These are phyloP conservation scores for Hypocrella siamensis DNA, from an alignment of 2,329 filamentous ascomycete species.

Conservation along the genomic window DNA sequence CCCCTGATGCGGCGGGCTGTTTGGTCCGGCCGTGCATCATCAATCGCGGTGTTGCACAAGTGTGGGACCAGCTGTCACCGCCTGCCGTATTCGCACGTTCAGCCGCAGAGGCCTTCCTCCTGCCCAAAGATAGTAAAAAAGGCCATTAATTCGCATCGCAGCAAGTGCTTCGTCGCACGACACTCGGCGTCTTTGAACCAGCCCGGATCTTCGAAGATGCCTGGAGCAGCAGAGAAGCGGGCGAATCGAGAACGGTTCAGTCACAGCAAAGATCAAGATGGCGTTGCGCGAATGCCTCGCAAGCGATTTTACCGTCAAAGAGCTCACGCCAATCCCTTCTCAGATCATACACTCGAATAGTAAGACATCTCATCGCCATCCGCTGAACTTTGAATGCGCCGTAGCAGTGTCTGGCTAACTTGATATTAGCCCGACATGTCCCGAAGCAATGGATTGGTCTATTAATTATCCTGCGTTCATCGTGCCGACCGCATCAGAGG, in stretches of 20 bases:
- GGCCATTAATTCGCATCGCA: too few relatives aligned
- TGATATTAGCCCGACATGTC: conserved; percentile 53
- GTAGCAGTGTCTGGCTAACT: background rate
- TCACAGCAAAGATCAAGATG: conserved; percentile 34
- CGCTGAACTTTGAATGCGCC: background rate
- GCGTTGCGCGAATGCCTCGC: conserved; percentile 53
- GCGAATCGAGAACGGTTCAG: conserved; percentile 53
- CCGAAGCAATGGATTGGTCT: conserved; percentile 84
- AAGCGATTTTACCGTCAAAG: conserved; percentile 96
- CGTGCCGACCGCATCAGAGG: conserved; percentile 17
- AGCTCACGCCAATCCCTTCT: conserved; percentile 96
- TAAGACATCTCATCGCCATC: conserved; percentile 23
- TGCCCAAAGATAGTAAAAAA: conserved; percentile 10
- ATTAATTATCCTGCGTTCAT: conserved; percentile 64
- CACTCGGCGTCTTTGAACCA: too few relatives aligned
- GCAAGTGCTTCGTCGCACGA: too few relatives aligned
- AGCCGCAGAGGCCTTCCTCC: background rate
- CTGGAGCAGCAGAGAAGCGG: conserved; percentile 32
- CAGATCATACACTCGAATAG: conserved; percentile 83
- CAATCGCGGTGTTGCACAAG: too few relatives aligned
- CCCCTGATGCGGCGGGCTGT: too few relatives aligned
- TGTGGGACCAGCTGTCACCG: too few relatives aligned
- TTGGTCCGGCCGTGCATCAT: too few relatives aligned
- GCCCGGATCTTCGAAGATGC: conserved; percentile 9
- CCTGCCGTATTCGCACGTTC: conserved; percentile 5